phyloP scores from a whole-genome alignment of 345 rosid species.

The Eucalyptus regnans region DNA sequence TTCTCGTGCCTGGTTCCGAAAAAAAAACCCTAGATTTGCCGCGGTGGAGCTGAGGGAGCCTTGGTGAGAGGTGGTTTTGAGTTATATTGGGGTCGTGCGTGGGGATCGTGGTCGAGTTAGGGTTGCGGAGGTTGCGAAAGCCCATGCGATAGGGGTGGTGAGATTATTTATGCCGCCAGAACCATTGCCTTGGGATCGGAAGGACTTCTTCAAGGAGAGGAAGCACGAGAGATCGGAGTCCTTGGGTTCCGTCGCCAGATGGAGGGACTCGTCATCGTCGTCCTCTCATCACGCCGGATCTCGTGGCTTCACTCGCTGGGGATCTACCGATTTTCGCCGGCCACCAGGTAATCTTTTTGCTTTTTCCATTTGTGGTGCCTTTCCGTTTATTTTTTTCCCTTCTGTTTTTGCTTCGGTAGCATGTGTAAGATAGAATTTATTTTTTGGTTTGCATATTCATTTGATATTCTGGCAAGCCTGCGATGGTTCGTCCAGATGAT shows the following conservation, averaged over 20 bases:
- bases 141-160: conserved; percentile 32
- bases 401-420: neutral
- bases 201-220: conserved; percentile 76
- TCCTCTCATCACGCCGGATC: conserved; percentile 31
- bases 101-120: neutral
- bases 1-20: neutral
- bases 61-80: neutral
- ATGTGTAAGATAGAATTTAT: neutral
- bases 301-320: conserved; percentile 53
- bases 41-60: neutral
- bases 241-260: conserved; percentile 44
- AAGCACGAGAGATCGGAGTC: conserved; percentile 73
- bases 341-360: conserved; percentile 39
- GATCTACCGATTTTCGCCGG: conserved; percentile 66
- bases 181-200: conserved; percentile 89
- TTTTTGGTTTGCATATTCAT: neutral
- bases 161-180: conserved; percentile 83
- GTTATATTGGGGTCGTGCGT: neutral
- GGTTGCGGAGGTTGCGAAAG: conserved; percentile 7
- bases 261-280: conserved; percentile 50
- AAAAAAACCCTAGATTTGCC: neutral
- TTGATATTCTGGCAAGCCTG: neutral
- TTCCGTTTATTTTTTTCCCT: neutral
- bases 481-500: neutral
- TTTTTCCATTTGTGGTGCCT: neutral